Evolutionary conservation across 2,329 filamentous ascomycete species (phyloP).

Genomic region (Phyllosticta ampelicida): DNA sequence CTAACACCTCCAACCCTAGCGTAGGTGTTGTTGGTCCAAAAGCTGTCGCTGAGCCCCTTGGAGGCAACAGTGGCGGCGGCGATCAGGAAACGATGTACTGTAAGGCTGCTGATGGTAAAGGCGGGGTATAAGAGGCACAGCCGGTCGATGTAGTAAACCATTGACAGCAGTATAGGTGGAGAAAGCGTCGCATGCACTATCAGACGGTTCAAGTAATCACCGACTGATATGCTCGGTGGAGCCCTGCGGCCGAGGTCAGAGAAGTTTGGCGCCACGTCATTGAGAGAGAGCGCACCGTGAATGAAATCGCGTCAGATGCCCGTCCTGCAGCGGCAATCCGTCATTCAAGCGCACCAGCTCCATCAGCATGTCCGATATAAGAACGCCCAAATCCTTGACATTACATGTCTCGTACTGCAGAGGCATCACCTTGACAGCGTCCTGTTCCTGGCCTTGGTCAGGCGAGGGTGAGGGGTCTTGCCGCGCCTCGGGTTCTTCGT

Average conservation of each 20-base stretch:
- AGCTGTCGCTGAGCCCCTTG: conserved; percentile 91
- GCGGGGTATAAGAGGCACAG: conserved; percentile 85
- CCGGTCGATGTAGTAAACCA: conserved; percentile 98
- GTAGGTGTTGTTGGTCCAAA: conserved; percentile 98
- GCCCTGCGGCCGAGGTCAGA: conserved; percentile 32
- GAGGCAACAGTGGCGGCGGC: conserved; percentile 90
- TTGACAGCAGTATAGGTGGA: conserved; percentile 87
- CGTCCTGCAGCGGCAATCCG: conserved; percentile 69
- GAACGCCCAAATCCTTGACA: conserved; percentile 73
- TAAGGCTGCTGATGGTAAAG: conserved; percentile 93
- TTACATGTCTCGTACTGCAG: conserved; percentile 69
- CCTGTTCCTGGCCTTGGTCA: conserved; percentile 20
- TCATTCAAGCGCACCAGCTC: conserved; percentile 94
- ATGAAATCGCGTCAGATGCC: conserved; percentile 86
- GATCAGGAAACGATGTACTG: conserved; percentile 94
- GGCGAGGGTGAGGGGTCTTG: conserved; percentile 13
- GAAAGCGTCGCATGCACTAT: conserved; percentile 90
- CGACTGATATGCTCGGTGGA: conserved; percentile 84
- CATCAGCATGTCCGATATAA: conserved; percentile 91
- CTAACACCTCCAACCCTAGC: conserved; percentile 88
- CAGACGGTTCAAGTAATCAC: conserved; percentile 84
- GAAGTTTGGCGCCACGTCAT: neutral
- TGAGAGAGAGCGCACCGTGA: conserved; percentile 52
- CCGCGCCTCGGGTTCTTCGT: conserved; percentile 1
- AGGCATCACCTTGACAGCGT: conserved; percentile 50